phyloP scores from a whole-genome alignment of 192 early-diverging fungal species.

The Lobulomyces angularis region DNA sequence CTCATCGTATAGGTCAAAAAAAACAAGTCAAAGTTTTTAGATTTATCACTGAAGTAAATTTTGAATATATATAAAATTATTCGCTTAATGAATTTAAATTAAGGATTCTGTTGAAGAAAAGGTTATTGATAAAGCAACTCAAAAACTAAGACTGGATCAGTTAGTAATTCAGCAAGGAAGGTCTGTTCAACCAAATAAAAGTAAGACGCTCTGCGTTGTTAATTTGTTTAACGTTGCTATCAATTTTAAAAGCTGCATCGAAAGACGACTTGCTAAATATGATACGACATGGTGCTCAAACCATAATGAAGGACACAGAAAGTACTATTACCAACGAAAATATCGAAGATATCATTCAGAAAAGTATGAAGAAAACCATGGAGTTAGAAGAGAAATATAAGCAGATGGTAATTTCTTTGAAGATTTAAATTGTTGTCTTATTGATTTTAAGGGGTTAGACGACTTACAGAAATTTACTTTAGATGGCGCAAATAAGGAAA shows the following conservation, averaged over 20 bases:
- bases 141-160: conserved; percentile 91
- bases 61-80: background rate
- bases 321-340: conserved; percentile 62
- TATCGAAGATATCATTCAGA: conserved; percentile 70
- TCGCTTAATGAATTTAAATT: background rate
- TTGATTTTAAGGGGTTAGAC: too few species aligned
- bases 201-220: conserved; percentile 10
- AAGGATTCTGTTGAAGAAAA: conserved; percentile 92
- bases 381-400: conserved; percentile 84
- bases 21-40: conserved; percentile 95
- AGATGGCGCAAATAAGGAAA: conserved; percentile 44
- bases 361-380: conserved; percentile 76
- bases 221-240: background rate
- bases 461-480: conserved; percentile 81
- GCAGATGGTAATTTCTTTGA: too few species aligned
- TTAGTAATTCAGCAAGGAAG: conserved; percentile 98
- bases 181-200: conserved; percentile 56
- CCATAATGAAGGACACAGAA: conserved; percentile 59
- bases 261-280: conserved; percentile 86
- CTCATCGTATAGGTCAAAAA: conserved; percentile 97
- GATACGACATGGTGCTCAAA: conserved; percentile 93
- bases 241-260: conserved; percentile 25
- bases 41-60: conserved; percentile 74
- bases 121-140: conserved; percentile 90
- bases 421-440: too few species aligned